A percentile compares a stretch with the other conserved stretches of the same genome.
Evolutionary conservation across 2,329 filamentous ascomycete species (phyloP).

Genomic region (Aspergillus melleus): DNA sequence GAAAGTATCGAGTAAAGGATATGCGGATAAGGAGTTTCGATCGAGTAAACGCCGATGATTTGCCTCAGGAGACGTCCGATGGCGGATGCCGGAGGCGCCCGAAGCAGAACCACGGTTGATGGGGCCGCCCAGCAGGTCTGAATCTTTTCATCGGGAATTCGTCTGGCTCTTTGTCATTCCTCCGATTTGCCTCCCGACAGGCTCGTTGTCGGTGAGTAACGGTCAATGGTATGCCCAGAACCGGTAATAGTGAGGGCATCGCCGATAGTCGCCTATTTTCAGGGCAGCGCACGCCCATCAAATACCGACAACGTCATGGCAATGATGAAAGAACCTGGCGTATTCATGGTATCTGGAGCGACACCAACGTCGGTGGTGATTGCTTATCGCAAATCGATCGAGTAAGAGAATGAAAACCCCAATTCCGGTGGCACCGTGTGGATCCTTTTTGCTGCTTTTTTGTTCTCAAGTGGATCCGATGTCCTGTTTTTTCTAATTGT

Average conservation of each 20-base stretch:
- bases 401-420: slow-evolving; percentile 9
- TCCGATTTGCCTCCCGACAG: not conserved
- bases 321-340: not conserved
- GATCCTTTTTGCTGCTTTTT: slow-evolving; percentile 2
- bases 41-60: slow-evolving; percentile 28
- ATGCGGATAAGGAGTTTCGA: not conserved
- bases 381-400: slow-evolving; percentile 5
- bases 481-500: slow-evolving; percentile 4
- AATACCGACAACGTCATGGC: not conserved
- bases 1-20: not conserved
- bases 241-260: slow-evolving; percentile 27
- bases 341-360: not conserved
- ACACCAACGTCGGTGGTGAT: not conserved
- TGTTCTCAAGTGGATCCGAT: slow-evolving; percentile 3
- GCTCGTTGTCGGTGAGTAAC: not conserved
- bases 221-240: slow-evolving; percentile 13
- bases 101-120: slow-evolving; percentile 22
- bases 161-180: not conserved
- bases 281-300: not conserved
- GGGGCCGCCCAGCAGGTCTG: not conserved
- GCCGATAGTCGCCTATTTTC: not conserved
- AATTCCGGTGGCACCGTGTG: slow-evolving; percentile 13
- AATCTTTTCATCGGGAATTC: not conserved
- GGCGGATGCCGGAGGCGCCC: slow-evolving; percentile 30
- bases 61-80: slow-evolving; percentile 14